Evolutionary conservation across 2,329 filamentous ascomycete genomes (phyloP).

Genomic region (Cladophialophora exuberans): DNA sequence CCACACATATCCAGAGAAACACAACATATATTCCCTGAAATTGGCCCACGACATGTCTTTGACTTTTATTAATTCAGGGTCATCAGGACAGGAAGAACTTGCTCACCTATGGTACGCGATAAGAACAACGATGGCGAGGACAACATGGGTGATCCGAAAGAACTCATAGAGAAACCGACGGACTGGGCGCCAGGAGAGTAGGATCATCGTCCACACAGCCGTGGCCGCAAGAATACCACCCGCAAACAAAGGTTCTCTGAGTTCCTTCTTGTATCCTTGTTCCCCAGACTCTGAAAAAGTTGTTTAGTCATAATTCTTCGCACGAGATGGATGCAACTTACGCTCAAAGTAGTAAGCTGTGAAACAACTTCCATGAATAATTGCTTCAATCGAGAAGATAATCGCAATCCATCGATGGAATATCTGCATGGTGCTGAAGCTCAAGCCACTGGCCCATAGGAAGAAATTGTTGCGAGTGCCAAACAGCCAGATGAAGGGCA

Average conservation of each 20-base stretch:
- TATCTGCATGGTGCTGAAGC: constrained; percentile 1
- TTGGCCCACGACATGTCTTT: background rate
- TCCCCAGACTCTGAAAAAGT: background rate
- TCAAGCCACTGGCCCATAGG: background rate
- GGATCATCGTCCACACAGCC: background rate
- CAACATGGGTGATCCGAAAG: background rate
- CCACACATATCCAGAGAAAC: background rate
- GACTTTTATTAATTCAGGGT: background rate
- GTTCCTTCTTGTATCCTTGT: background rate
- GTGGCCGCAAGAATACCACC: background rate
- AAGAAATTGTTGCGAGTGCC: background rate
- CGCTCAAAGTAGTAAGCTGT: background rate
- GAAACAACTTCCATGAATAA: background rate
- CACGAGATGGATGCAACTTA: background rate
- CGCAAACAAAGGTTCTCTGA: background rate
- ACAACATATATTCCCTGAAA: background rate
- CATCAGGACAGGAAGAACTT: background rate
- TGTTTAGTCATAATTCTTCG: background rate
- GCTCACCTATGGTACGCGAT: background rate
- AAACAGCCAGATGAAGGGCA: constrained; percentile 1
- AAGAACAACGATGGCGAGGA: background rate
- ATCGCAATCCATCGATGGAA: background rate
- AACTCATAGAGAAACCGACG: background rate
- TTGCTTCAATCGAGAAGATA: background rate
- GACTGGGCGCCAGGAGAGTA: background rate